These are phyloP conservation scores for Phaeoacremonium minimum DNA, from an alignment of 2,329 filamentous ascomycete genomes.

Conservation along the genomic window DNA sequence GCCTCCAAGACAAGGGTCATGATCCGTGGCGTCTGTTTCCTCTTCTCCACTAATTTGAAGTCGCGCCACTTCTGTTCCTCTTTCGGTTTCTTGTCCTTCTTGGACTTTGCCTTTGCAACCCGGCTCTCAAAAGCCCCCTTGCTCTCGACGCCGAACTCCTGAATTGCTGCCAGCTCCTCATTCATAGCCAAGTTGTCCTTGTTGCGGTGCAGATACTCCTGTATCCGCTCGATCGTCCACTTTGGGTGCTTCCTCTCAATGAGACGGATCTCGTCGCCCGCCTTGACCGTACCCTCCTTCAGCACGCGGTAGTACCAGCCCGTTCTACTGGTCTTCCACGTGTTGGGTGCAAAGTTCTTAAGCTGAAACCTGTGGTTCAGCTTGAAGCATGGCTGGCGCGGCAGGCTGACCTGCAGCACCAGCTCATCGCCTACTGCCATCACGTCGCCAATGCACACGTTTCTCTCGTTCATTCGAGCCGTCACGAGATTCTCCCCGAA, in stretches of 20 bases:
- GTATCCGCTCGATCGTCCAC: constrained; percentile 61
- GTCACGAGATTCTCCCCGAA: constrained; percentile 65
- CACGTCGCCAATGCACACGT: constrained; percentile 61
- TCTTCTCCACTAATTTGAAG: constrained; percentile 45
- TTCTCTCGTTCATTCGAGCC: constrained; percentile 55
- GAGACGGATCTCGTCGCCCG: constrained; percentile 53
- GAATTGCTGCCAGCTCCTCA: constrained; percentile 44
- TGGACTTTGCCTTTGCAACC: constrained; percentile 37
- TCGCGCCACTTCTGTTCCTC: constrained; percentile 32
- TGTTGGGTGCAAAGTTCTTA: constrained; percentile 55
- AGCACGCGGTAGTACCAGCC: constrained; percentile 65
- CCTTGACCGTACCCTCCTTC: constrained; percentile 45
- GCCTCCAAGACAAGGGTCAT: constrained; percentile 49
- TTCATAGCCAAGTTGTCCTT: constrained; percentile 46
- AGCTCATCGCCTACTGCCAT: constrained; percentile 46
- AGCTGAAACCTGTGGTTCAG: constrained; percentile 64
- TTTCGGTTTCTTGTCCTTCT: constrained; percentile 15
- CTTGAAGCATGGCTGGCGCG: constrained; percentile 64
- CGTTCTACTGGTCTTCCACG: constrained; percentile 52
- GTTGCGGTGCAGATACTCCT: constrained; percentile 57
- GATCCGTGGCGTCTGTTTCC: constrained; percentile 43
- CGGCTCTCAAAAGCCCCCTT: constrained; percentile 42
- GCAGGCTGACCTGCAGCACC: constrained; percentile 55
- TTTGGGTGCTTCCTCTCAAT: constrained; percentile 49
- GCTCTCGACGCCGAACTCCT: constrained; percentile 44